Percentiles rank a stretch among this genome's conserved stretches.
Conservation (phyloP, 352 stramenopile genomes). For the Globisporangium carolinianum region DNA sequence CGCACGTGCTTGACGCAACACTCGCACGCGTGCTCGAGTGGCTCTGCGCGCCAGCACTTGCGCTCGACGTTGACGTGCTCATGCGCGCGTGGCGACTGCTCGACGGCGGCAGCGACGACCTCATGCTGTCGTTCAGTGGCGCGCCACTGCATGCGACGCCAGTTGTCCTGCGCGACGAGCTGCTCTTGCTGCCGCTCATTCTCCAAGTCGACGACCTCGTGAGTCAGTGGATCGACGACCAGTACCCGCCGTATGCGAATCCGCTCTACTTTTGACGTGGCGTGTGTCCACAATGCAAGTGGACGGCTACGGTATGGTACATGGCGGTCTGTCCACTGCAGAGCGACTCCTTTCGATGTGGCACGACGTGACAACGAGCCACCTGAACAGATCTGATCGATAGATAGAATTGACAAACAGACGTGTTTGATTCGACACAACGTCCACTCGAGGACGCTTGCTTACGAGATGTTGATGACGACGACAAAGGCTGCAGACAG, state of each 20-base stretch:
- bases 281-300: too few relatives aligned
- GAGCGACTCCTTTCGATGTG: too few relatives aligned
- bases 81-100: slow-evolving; percentile 29
- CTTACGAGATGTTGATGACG: too few relatives aligned
- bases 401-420: too few relatives aligned
- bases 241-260: slow-evolving; percentile 63
- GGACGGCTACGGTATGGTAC: too few relatives aligned
- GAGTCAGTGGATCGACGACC: slow-evolving; percentile 71
- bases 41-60: slow-evolving; percentile 34
- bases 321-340: too few relatives aligned
- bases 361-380: too few relatives aligned
- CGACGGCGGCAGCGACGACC: slow-evolving; percentile 35
- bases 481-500: too few relatives aligned
- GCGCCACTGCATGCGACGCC: slow-evolving; percentile 47
- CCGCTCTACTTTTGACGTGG: slow-evolving; percentile 49
- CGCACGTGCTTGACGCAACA: slow-evolving; percentile 42
- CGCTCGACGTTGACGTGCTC: slow-evolving; percentile 57
- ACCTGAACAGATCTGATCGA: too few relatives aligned
- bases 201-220: slow-evolving; percentile 61
- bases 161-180: slow-evolving; percentile 47
- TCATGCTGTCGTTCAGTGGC: slow-evolving; percentile 52
- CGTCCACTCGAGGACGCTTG: too few relatives aligned
- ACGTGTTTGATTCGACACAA: too few relatives aligned
- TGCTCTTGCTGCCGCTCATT: slow-evolving; percentile 50
- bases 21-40: slow-evolving; percentile 31